A percentile compares a stretch with the other conserved stretches of the same genome.
These are phyloP conservation scores for Fusarium udum DNA, from an alignment of 2,329 filamentous ascomycete species.

Conservation along the genomic window DNA sequence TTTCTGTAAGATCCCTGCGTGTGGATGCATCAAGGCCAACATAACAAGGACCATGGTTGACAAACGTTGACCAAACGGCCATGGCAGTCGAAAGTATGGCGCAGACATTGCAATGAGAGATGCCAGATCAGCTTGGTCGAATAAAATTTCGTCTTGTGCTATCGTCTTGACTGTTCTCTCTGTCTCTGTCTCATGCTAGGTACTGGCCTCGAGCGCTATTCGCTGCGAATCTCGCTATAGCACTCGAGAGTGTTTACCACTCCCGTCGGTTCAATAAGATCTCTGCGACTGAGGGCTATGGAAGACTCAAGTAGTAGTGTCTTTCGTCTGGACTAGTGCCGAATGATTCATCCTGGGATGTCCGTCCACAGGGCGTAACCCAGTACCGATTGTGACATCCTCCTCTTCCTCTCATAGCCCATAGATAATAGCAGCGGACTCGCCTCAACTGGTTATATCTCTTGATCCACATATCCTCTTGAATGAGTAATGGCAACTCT, in stretches of 20 bases:
- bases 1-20: constrained; percentile 19
- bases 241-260: constrained; percentile 53
- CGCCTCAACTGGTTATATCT: constrained; percentile 37
- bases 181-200: constrained; percentile 65
- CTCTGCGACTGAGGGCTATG: constrained; percentile 59
- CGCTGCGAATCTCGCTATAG: constrained; percentile 66
- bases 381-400: constrained; percentile 40
- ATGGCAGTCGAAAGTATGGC: constrained; percentile 44
- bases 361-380: constrained; percentile 45
- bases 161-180: constrained; percentile 68
- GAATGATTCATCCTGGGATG: constrained; percentile 44
- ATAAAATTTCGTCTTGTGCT: constrained; percentile 69
- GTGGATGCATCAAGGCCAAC: constrained; percentile 19
- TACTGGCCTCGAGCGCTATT: constrained; percentile 70
- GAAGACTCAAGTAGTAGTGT: constrained; percentile 49
- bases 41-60: constrained; percentile 22
- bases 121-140: constrained; percentile 58
- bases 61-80: constrained; percentile 38
- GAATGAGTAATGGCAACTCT: constrained; percentile 35
- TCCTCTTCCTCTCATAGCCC: constrained; percentile 40
- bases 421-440: constrained; percentile 28
- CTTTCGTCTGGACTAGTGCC: constrained; percentile 47
- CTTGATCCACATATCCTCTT: constrained; percentile 39
- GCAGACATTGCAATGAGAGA: constrained; percentile 54
- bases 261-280: constrained; percentile 54